phyloP scores from a whole-genome alignment of 306 rosid genomes.

The Quillaja saponaria region DNA sequence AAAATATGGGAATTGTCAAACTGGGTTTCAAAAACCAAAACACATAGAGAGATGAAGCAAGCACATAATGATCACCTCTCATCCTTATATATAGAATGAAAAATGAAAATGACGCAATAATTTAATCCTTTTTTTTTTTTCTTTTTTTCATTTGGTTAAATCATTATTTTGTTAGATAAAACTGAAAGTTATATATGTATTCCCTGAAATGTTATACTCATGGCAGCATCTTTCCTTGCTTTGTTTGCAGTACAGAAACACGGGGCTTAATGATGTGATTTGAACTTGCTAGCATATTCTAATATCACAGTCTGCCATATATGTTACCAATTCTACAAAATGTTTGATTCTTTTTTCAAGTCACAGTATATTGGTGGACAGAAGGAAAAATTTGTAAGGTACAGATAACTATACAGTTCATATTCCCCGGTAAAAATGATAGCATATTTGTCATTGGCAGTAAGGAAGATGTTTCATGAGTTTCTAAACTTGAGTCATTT shows the following conservation, averaged over 20 bases:
- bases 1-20: too few species aligned
- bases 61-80: too few species aligned
- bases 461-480: conserved; percentile 1
- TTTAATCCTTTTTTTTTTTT: too few species aligned
- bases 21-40: too few species aligned
- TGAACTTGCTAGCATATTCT: conserved; percentile 29
- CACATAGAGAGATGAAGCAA: too few species aligned
- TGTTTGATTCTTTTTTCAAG: conserved; percentile 52
- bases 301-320: conserved; percentile 18
- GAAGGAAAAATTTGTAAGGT: conserved; percentile 61
- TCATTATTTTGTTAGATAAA: neutral
- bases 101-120: too few species aligned
- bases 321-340: conserved; percentile 34
- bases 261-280: conserved; percentile 16
- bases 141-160: too few species aligned
- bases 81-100: too few species aligned
- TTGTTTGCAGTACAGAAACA: conserved; percentile 21
- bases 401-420: conserved; percentile 11
- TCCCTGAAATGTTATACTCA: too few species aligned
- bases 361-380: conserved; percentile 51
- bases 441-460: neutral
- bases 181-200: too few species aligned
- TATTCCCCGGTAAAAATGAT: too few species aligned
- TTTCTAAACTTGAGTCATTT: conserved; percentile 7
- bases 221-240: neutral